Evolutionary conservation across 345 rosid genomes (phyloP).

Genomic region (Eucalyptus leucophloia): DNA sequence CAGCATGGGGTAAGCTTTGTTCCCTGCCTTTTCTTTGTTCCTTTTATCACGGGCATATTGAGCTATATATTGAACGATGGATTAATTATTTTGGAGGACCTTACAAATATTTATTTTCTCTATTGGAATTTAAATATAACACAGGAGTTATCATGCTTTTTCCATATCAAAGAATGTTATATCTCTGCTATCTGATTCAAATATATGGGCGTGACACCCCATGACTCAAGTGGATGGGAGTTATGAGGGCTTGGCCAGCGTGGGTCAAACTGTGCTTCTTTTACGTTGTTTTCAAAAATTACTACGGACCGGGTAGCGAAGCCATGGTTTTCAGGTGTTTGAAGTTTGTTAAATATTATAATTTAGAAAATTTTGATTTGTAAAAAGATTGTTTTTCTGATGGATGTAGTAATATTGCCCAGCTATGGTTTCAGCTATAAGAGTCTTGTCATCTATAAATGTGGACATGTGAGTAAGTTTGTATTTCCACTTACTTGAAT

Average conservation of each 20-base stretch:
- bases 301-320: background rate
- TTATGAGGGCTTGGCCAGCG: no score
- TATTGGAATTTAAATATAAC: background rate
- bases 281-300: background rate
- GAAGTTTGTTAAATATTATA: background rate
- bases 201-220: background rate
- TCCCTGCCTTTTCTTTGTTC: background rate
- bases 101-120: background rate
- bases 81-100: background rate
- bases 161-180: background rate
- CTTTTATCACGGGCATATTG: background rate
- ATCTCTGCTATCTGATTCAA: background rate
- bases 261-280: no score
- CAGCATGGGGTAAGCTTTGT: slow-evolving; percentile 21
- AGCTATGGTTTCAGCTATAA: no score
- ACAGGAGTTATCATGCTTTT: background rate
- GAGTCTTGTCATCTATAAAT: no score
- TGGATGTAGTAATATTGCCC: no score
- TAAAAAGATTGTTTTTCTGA: no score
- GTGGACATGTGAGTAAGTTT: no score
- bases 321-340: background rate
- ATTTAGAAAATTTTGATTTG: no score
- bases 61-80: background rate
- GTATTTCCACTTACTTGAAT: no score
- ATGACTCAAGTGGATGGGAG: background rate